Base-by-base conservation (phyloP, 257 asterid species). In the Solanum rostratum region DNA sequence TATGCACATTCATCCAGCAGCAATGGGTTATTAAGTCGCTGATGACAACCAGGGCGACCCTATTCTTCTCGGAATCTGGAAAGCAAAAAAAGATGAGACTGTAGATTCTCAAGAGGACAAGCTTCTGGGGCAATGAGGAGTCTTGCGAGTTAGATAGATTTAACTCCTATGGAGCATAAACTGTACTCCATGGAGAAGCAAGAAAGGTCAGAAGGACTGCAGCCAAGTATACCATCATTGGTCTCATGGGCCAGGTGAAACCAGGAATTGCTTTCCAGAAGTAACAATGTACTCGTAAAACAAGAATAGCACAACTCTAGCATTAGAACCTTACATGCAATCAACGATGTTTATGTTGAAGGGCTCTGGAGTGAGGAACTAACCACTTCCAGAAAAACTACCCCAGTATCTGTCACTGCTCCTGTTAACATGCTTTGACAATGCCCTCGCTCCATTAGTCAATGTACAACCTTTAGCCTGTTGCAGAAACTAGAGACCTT, bases 381-480 rank as follows among this genome's bases (percentile, higher is more conserved):
- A 71, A 95, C 99, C 99, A 78, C 86, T 91, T 90, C 98, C 98
- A 76, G 39, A 80, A 39, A 91, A 85, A 80, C 87, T 83, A 52
- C 97, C 98, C 99, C 99, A 95, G 81, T 89, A 91, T 83, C 90
- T 88, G 84, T 87, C 86, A 73, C 91, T 92, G 92, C 98, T 92
- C 89, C 99, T 88, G 70, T 87, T 79, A 45, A 83, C 93, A 85
- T 94, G 97, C 83, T 95, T 95, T 37, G 98, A 92, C 79, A 95
- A 90, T 62, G 97, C 98, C 92, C 98, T 92, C n/a, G 98, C 95
- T 86, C 99, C 97, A 83, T 57, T 89, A 83, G 94, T 91, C 94
- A 95, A 85, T 73, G 80, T 85, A 18, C 95, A 90, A 82, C 97
- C 92, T 91, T 90, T 90, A 89, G 92, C 92, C 98, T 95, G 86